Conservation (phyloP, 2,329 filamentous ascomycete species). For the Diaporthe aspalathi region DNA sequence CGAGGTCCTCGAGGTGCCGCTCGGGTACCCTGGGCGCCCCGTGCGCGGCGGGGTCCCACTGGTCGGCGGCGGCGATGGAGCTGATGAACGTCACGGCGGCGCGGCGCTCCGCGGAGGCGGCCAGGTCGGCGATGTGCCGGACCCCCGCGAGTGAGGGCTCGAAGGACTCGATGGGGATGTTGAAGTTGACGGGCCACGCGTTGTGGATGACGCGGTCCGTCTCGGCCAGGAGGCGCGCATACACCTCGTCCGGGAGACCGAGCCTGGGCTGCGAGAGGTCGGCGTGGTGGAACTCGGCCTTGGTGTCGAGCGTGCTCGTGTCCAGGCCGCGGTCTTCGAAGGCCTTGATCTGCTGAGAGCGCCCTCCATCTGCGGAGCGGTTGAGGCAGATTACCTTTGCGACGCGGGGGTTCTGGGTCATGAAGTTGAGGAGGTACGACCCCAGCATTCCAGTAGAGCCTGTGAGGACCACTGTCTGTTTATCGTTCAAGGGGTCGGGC, state of each 20-base stretch:
- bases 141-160: conserved; percentile 60
- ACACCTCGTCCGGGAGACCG: conserved; percentile 53
- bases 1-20: conserved; percentile 47
- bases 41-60: conserved; percentile 44
- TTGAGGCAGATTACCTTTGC: conserved; percentile 59
- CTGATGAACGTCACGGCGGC: conserved; percentile 55
- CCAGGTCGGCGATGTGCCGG: conserved; percentile 59
- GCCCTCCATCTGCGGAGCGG: conserved; percentile 53
- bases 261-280: conserved; percentile 60
- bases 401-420: conserved; percentile 49
- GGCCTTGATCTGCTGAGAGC: conserved; percentile 50
- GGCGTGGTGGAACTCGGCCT: conserved; percentile 58
- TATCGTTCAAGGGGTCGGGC: conserved; percentile 41
- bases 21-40: conserved; percentile 48
- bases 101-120: conserved; percentile 46
- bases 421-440: conserved; percentile 52
- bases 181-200: conserved; percentile 60
- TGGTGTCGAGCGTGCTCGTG: conserved; percentile 45
- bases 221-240: conserved; percentile 50
- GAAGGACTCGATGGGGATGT: conserved; percentile 59
- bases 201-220: conserved; percentile 61
- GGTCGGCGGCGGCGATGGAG: conserved; percentile 50
- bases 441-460: conserved; percentile 55
- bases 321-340: conserved; percentile 52
- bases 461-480: conserved; percentile 51